Evolutionary conservation across 163 green algal species (phyloP).

Genomic region (Smithsoniella earleae): DNA sequence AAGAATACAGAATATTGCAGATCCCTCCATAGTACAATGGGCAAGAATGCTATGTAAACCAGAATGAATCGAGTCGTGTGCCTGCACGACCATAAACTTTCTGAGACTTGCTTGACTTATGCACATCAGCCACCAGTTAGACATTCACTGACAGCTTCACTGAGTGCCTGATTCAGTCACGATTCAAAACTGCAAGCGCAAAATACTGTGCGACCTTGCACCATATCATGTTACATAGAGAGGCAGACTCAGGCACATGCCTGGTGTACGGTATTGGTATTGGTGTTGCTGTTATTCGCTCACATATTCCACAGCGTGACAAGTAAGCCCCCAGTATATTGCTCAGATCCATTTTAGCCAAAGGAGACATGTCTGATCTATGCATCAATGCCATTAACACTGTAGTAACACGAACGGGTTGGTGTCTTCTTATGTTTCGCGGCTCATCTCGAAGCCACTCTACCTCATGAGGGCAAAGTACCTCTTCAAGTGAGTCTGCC

Average conservation of each 20-base stretch:
- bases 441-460: neutral
- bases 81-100: constrained; percentile 17
- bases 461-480: neutral
- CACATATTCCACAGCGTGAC: neutral
- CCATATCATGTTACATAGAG: too few relatives aligned
- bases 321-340: neutral
- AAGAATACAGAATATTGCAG: neutral
- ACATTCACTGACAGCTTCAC: too few relatives aligned
- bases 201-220: too few relatives aligned
- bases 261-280: constrained; percentile 27
- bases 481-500: neutral
- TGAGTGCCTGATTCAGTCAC: too few relatives aligned
- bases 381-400: neutral
- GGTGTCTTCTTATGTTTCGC: neutral
- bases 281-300: neutral
- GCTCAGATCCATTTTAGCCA: neutral
- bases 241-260: too few relatives aligned
- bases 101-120: too few relatives aligned
- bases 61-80: constrained; percentile 22
- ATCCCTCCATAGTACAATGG: constrained; percentile 4
- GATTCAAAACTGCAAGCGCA: too few relatives aligned
- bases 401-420: neutral
- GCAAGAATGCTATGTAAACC: constrained; percentile 9
- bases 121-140: too few relatives aligned
- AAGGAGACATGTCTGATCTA: neutral